Base-by-base conservation (phyloP, 176 grass and related monocot genomes). In the Bonia amplexicaulis region DNA sequence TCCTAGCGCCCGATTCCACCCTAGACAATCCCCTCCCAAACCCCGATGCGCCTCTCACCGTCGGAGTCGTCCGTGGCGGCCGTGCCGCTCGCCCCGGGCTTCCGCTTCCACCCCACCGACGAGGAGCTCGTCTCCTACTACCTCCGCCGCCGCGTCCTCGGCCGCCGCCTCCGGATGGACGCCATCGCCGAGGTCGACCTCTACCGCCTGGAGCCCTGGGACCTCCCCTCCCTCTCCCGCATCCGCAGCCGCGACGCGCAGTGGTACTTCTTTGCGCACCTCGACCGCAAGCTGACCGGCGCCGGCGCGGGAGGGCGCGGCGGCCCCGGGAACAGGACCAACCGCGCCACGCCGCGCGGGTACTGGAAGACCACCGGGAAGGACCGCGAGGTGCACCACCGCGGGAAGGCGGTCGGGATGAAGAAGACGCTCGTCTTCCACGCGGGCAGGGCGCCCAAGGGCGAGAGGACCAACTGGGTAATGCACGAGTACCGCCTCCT, bases 291-390 rank as follows among this genome's bases (percentile, higher is more conserved):
- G 91, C 46, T 92, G 41, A 71, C 91, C 14, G 94, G 84, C 3
- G 89, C 89, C 19, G 85, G 89, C 0, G 89, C 89, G 0, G 85
- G 89, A 0, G 89, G 89, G 0, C 80, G 89, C 0, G 89, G 89
- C 4, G 85, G 89, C 0, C 80, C 89, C 2, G 91, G 90, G 0
- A 95, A 92, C 65, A 79, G 93, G 37, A 95, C 85, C 77, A 98
- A 95, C 79, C 96, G 96, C 33, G 93, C 96, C 55, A 99, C 96
- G 12, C 82, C 87, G 31, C 68, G 87, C 29, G 96, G 96, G 0
- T 99, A 99, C 77, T 99, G 96, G 96, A 99, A 99, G 91, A 99
- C 96, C 48, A 99, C 96, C 0, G 96, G 96, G 3, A 99, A 99
- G 86, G 96, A 99, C 87, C 90, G 96, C 19, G 90, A 93, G 78